Evolutionary conservation across 1,284 basidiomycete species (phyloP).

Genomic region (Moesziomyces aphidis): DNA sequence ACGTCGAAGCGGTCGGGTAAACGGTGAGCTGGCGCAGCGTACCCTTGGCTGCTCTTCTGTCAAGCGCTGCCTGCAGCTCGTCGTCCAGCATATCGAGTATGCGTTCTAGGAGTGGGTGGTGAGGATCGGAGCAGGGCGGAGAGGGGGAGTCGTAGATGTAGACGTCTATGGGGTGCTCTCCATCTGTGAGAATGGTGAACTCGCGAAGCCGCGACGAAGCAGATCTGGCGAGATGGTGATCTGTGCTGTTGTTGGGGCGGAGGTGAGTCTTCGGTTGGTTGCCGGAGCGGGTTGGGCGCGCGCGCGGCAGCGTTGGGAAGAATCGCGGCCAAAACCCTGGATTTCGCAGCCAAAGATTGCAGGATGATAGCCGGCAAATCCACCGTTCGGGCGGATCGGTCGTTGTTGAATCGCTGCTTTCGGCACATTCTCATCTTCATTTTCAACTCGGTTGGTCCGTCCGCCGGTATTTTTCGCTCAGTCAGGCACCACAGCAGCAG

Average conservation of each 20-base stretch:
- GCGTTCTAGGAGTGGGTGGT: neutral
- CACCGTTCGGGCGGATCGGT: neutral
- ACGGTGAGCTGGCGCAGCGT: conserved; percentile 55
- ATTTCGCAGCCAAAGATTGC: neutral
- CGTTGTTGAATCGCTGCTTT: neutral
- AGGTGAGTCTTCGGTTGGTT: neutral
- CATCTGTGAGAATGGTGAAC: no score
- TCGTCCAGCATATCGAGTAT: conserved; percentile 47
- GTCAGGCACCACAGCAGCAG: neutral
- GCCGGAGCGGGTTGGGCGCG: no score
- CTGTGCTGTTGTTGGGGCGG: neutral
- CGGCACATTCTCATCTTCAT: neutral
- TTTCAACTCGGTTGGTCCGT: neutral
- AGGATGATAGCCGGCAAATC: neutral
- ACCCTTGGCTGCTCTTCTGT: conserved; percentile 48
- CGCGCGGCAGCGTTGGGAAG: neutral
- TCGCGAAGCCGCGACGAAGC: neutral
- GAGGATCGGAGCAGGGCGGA: neutral
- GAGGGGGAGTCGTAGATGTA: no score
- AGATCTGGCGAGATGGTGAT: neutral
- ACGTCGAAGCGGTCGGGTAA: conserved; percentile 27
- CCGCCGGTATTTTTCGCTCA: neutral
- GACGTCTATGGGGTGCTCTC: no score
- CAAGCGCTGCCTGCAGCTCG: conserved; percentile 53
- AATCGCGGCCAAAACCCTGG: neutral